These are phyloP conservation scores for Quercus phellos DNA, from an alignment of 331 rosid species.

Conservation along the genomic window DNA sequence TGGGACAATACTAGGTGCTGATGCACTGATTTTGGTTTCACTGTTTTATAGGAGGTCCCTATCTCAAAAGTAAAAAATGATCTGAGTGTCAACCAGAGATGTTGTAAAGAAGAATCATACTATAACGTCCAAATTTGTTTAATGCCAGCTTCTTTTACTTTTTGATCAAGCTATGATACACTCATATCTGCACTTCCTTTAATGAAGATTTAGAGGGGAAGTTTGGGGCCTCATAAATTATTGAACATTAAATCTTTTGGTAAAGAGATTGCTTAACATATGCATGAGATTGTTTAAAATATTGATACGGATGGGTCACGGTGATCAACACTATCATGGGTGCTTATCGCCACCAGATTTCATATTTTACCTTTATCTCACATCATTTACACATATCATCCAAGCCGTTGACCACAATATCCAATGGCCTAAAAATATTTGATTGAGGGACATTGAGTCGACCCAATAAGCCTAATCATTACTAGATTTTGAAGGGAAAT, in stretches of 20 bases:
- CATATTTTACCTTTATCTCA: constrained; percentile 13
- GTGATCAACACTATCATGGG: constrained; percentile 29
- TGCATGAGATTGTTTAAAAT: constrained; percentile 1
- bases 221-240: constrained; percentile 27
- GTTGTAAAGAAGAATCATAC: not conserved
- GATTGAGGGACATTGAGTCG: not conserved
- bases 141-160: constrained; percentile 10
- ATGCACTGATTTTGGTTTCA: not conserved
- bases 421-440: not conserved
- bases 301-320: constrained; percentile 22
- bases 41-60: not conserved
- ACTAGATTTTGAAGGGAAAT: not conserved
- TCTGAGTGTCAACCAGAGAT: not conserved
- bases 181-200: constrained; percentile 51
- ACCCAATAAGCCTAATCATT: not conserved
- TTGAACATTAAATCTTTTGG: constrained; percentile 16
- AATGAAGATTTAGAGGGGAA: constrained; percentile 44
- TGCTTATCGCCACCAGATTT: constrained; percentile 19
- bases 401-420: constrained; percentile 22
- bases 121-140: not conserved
- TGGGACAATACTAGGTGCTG: not conserved
- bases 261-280: constrained; percentile 3
- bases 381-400: not conserved
- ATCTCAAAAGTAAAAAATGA: not conserved
- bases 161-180: constrained; percentile 17